Conservation (phyloP, 352 stramenopile genomes). For the Phytophthora kernoviae region DNA sequence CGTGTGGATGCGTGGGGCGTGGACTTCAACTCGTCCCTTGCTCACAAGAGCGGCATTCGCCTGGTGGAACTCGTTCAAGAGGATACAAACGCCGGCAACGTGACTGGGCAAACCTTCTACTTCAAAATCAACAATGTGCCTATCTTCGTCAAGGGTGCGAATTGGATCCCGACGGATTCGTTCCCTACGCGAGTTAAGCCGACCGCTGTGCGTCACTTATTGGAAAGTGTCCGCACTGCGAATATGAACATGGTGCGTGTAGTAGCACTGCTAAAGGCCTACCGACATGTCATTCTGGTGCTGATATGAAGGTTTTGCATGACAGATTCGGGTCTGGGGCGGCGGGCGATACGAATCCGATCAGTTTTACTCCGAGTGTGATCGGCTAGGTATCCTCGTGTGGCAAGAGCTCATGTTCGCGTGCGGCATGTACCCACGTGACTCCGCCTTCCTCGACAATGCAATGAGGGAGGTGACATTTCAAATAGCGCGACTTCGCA, state of each 20-base stretch:
- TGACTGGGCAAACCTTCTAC: conserved; percentile 67
- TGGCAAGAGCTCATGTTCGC: conserved; percentile 94
- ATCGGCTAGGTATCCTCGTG: conserved; percentile 83
- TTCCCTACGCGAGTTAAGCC: conserved; percentile 63
- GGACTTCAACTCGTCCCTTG: conserved; percentile 36
- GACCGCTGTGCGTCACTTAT: conserved; percentile 47
- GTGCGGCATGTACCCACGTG: conserved; percentile 83
- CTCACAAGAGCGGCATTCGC: conserved; percentile 62
- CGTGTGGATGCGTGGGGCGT: conserved; percentile 41
- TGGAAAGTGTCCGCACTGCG: conserved; percentile 57
- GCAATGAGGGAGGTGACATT: conserved; percentile 61
- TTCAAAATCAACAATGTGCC: conserved; percentile 73
- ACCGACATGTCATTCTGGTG: neutral
- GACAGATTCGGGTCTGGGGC: conserved; percentile 84
- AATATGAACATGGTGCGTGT: conserved; percentile 86
- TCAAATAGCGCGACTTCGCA: conserved; percentile 68
- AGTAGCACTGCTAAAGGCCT: neutral
- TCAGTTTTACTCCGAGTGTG: conserved; percentile 80
- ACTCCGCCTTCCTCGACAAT: conserved; percentile 63
- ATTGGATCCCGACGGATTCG: conserved; percentile 81
- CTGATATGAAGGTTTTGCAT: conserved; percentile 2
- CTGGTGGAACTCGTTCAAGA: conserved; percentile 66
- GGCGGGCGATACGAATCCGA: conserved; percentile 88
- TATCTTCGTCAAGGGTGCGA: conserved; percentile 78
- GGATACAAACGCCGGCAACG: conserved; percentile 45